Base-by-base conservation (phyloP, 257 asterid species). In the Solanum acaule region DNA sequence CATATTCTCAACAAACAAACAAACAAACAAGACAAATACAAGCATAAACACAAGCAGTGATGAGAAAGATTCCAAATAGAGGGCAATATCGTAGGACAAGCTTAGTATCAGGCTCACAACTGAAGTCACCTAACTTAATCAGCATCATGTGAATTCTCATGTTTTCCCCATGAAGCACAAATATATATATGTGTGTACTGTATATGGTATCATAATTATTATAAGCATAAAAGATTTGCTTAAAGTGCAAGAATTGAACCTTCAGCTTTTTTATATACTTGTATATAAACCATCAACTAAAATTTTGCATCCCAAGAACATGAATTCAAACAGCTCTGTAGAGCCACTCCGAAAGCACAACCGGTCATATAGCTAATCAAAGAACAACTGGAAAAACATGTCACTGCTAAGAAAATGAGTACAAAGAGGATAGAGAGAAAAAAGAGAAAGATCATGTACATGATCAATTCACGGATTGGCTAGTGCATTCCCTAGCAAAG, bases 401-500 rank as follows among this genome's bases (percentile, higher is more conserved):
- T 33, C 8, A 31, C 10, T 85, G 29, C 59, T 37, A 67, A 29
- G 42, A 67, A 63, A 85, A 46, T 67, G 18, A 33, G 37, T 44
- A 44, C 25, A 27, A 79, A 46, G 25, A 86, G 59, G 68, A 52
- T 31, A 1, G 10, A 72, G 49, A 49, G n/a, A 56, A 16, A 49
- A 63, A 14, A 22, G 56, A 8, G 68, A 14, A 37, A 33, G 83
- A 61, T 29, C 88, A 81, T 81, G 42, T 46, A 81, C 78, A 40
- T 34, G 25, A 34, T 86, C 77, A 86, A 31, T 46, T 88, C 88
- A 68, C 83, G 2, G 87, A 68, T n/a, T 68, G 85, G 88, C 37
- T 86, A 34, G 90, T 81, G 95, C 98, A 96, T 25, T 96, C 98
- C 91, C 98, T 93, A 29, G 96, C 96, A 68, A 95, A 91, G 88